Evolutionary conservation across 1,139 yeast species (phyloP).

Genomic region (Petasospora rhodanensis): DNA sequence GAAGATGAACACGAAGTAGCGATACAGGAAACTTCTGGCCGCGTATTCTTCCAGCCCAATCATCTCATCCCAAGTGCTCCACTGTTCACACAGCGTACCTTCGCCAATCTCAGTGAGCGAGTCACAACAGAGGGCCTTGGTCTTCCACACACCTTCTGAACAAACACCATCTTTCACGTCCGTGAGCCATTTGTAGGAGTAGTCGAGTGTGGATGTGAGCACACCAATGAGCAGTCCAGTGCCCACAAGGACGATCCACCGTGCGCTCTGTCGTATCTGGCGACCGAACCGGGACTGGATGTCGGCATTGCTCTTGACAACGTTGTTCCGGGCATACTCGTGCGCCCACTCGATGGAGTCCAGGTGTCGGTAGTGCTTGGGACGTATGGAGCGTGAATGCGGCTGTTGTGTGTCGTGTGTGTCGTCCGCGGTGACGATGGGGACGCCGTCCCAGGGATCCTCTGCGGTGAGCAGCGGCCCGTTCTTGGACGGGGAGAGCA

Average conservation of each 20-base stretch:
- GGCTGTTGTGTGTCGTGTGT: slow-evolving; percentile 3
- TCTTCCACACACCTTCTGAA: slow-evolving; percentile 32
- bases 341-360: slow-evolving; percentile 40
- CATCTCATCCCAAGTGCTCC: slow-evolving; percentile 40
- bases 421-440: slow-evolving; percentile 24
- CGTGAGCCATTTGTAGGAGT: slow-evolving; percentile 56
- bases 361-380: slow-evolving; percentile 29
- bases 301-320: slow-evolving; percentile 8
- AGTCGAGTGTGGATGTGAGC: slow-evolving; percentile 55
- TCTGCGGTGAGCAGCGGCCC: too few relatives aligned
- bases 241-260: slow-evolving; percentile 57
- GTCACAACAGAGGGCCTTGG: slow-evolving; percentile 35
- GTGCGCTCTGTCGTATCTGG: slow-evolving; percentile 21
- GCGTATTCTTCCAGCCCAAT: slow-evolving; percentile 24
- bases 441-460: slow-evolving; percentile 17
- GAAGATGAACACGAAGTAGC: slow-evolving; percentile 32
- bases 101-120: slow-evolving; percentile 28
- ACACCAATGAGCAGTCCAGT: slow-evolving; percentile 58
- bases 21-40: slow-evolving; percentile 27
- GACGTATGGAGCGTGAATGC: slow-evolving; percentile 5
- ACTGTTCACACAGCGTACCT: slow-evolving; percentile 31
- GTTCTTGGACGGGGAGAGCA: too few relatives aligned
- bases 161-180: slow-evolving; percentile 56
- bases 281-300: slow-evolving; percentile 20
- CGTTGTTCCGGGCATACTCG: slow-evolving; percentile 31